Evolutionary conservation across 2,329 filamentous ascomycete genomes (phyloP).

Genomic region (Penicillium fuscoglaucum): DNA sequence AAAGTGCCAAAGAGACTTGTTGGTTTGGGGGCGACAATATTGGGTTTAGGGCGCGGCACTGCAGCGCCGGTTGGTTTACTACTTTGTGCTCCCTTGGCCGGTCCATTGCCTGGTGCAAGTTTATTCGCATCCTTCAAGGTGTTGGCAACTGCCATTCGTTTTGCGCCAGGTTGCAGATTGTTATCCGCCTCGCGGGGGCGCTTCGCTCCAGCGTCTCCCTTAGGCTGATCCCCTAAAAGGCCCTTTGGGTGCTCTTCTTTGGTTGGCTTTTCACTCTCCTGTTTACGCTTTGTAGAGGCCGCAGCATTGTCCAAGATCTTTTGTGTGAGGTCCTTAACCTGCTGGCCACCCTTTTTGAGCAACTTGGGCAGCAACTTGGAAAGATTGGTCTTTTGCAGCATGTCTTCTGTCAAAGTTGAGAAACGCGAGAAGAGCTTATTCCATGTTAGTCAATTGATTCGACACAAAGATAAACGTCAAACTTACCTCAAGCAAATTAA

Average conservation of each 20-base stretch:
- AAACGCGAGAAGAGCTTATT: conserved; percentile 55
- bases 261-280: conserved; percentile 38
- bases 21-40: conserved; percentile 44
- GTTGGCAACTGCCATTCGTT: conserved; percentile 40
- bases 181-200: conserved; percentile 42
- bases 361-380: conserved; percentile 59
- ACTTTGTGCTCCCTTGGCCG: conserved; percentile 32
- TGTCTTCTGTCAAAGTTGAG: conserved; percentile 58
- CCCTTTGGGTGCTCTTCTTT: conserved; percentile 37
- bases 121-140: conserved; percentile 35
- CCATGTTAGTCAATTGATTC: conserved; percentile 26
- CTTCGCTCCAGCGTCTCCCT: conserved; percentile 36
- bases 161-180: conserved; percentile 38
- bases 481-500: conserved; percentile 49
- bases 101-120: conserved; percentile 21
- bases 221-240: conserved; percentile 18
- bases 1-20: conserved; percentile 50
- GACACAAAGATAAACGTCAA: neutral
- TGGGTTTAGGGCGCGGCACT: conserved; percentile 39
- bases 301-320: conserved; percentile 54
- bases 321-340: conserved; percentile 57
- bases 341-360: conserved; percentile 59
- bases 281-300: conserved; percentile 46
- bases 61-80: conserved; percentile 33
- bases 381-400: conserved; percentile 61